phyloP scores from a whole-genome alignment of 768 basidiomycete genomes.

The Lactarius vividus region DNA sequence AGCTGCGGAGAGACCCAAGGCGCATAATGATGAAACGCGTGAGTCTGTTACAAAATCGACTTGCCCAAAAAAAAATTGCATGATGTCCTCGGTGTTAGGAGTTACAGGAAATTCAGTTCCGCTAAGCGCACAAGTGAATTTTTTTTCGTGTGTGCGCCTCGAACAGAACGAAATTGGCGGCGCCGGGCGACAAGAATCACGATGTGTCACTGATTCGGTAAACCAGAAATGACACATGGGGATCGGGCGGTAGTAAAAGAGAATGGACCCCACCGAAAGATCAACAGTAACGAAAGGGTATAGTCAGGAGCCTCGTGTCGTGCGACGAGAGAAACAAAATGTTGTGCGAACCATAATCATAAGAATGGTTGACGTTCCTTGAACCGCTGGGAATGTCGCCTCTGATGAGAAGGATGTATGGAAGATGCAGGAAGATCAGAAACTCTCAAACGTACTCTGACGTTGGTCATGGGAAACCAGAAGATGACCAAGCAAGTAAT shows the following conservation, averaged over 20 bases:
- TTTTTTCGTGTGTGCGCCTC: background rate
- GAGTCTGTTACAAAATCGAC: background rate
- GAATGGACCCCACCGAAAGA: background rate
- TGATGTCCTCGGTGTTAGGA: conserved; percentile 16
- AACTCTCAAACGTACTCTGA: background rate
- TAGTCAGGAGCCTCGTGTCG: background rate
- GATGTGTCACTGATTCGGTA: background rate
- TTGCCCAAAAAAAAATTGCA: background rate
- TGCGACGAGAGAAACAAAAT: background rate
- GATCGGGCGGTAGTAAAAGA: background rate
- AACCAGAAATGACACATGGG: background rate
- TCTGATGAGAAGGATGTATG: conserved; percentile 13
- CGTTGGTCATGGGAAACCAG: background rate
- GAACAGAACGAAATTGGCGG: background rate
- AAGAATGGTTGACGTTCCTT: background rate
- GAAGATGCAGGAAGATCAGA: background rate
- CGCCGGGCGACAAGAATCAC: background rate
- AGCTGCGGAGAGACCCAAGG: background rate
- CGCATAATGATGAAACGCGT: background rate
- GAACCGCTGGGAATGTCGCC: background rate
- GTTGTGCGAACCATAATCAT: background rate
- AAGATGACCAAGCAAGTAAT: background rate
- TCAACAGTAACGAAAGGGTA: background rate
- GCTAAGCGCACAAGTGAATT: background rate
- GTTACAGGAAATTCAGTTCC: background rate